Evolutionary conservation across 31 red algal species (phyloP), one percentile per base, ranked within the genome.

Genomic region (Asparagopsis taxiformis): DNA sequence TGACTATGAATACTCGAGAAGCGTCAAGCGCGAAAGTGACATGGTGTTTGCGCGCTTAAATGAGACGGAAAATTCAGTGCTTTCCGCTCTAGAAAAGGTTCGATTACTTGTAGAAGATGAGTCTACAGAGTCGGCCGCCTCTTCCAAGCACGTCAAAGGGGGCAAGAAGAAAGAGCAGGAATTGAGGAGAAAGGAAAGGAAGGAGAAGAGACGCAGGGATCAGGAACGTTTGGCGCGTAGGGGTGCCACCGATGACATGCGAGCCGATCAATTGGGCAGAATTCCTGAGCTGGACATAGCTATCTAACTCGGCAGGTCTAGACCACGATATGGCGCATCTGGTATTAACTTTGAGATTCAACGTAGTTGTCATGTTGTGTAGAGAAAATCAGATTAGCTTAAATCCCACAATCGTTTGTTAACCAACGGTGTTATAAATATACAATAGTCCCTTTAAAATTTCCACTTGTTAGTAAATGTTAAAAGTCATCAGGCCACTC

Each of bases 121-220:
- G 0, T 48, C 31, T 8, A 19, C 32, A 9, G 23, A 31, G 9
- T 53, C 56, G 31, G 29, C 34, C 3, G 6, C 59, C 13, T 29
- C 63, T 26, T 22, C 23, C 1, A 80, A 80, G 65, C 65, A 80
- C 37, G 29, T 38, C 32, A 64, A 64, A 13, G 36, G 55, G 21
- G 65, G 59, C 41, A 86, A 86, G 36, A 75, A 62, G 38, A 63
- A 66, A 44, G 82, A 65, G 39, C 70, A 86, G 55, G 63, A 76
- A 15, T 38, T 63, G 37, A 86, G 68, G 43, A 60, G 54, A 38
- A 65, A 68, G 37, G 82, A 86, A 15, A 11, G 71, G 59, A 86
- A 86, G 62, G 82, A 65, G 53, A 30, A 70, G 26, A 31, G 82
- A 13, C 58, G 71, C 31, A 67, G 62, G 53, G 70, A 73, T 20